Evolutionary conservation across 768 basidiomycete species (phyloP), one percentile per base, ranked within the genome.

Genomic region (Leccinellum albellum): DNA sequence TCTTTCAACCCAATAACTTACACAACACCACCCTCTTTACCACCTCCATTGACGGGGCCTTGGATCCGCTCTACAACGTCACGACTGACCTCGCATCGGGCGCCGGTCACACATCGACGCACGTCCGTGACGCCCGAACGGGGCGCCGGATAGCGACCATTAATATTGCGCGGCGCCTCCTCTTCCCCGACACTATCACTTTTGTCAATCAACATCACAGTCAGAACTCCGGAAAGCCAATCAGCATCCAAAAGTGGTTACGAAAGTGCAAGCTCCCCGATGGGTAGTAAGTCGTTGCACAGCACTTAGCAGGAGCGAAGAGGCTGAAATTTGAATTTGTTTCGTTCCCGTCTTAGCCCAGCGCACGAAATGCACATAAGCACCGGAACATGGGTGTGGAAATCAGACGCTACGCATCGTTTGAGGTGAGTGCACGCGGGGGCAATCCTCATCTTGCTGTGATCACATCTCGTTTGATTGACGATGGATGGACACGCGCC

Each of bases 121-220:
- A 50, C 9, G 40, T 64, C 23, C 26, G 40, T 14, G 63, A 64
- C 15, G 48, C 53, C 29, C 55, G 24, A 12, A 55, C 51, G 4
- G 50, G 64, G 1, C 51, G 13, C 20, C 28, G 45, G 15, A 29
- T 65, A 33, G 60, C 63, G 15, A 47, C 47, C 6, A 28, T n/a
- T n/a, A n/a, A n/a, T n/a, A n/a, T 57, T 17, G 50, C 47, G 0
- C 53, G 54, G 31, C 55, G 37, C 4, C 37, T 61, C 14, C 33
- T 61, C 54, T 46, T 64, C 26, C 54, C 63, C 10, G 63, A 61
- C 33, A 64, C 51, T 12, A 40, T 64, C n/a, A 58, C 56, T 3
- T 61, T 64, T 37, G 23, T 52, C 13, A 48, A 53, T 29, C 40
- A 35, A 42, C 40, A 51, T 7, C 21, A 44, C n/a, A 32, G n/a